Evolutionary conservation across 2,329 filamentous ascomycete genomes (phyloP).

Genomic region (Alternaria longipes): DNA sequence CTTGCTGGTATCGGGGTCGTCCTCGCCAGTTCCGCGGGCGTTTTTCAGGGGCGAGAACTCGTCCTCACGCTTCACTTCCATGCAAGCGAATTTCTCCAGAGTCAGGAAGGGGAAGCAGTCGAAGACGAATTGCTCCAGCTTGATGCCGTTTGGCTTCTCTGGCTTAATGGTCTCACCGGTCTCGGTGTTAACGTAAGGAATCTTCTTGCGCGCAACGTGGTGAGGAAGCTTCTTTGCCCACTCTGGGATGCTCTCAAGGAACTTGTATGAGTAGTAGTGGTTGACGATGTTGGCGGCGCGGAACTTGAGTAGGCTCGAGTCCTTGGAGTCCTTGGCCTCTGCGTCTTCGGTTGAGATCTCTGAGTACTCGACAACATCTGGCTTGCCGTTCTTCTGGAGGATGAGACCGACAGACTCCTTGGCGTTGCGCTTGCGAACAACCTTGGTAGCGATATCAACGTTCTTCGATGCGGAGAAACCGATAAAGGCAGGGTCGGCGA

Average conservation of each 20-base stretch:
- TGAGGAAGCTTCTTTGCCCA: conserved; percentile 90
- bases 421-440: conserved; percentile 97
- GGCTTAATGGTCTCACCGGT: conserved; percentile 86
- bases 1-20: conserved; percentile 93
- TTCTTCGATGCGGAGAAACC: conserved; percentile 88
- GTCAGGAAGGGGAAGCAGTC: conserved; percentile 93
- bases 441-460: conserved; percentile 97
- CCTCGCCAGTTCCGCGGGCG: conserved; percentile 79
- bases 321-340: conserved; percentile 84
- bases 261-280: conserved; percentile 97
- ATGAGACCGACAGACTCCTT: conserved; percentile 97
- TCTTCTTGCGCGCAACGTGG: conserved; percentile 98
- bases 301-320: conserved; percentile 87
- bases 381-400: conserved; percentile 91
- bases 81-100: conserved; percentile 89
- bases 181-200: conserved; percentile 80
- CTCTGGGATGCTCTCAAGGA: conserved; percentile 87
- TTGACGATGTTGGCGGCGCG: conserved; percentile 99
- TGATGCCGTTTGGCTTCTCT: conserved; percentile 95
- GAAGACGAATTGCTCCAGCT: conserved; percentile 99
- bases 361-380: conserved; percentile 97
- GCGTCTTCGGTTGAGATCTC: conserved; percentile 92
- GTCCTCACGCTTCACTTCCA: conserved; percentile 96
- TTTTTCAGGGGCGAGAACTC: conserved; percentile 99
- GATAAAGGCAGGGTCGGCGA: conserved; percentile 96